Percentiles rank a stretch among this genome's conserved stretches.
Evolutionary conservation across 2,329 filamentous ascomycete species (phyloP).

Genomic region (Sordariomycetes sp.): DNA sequence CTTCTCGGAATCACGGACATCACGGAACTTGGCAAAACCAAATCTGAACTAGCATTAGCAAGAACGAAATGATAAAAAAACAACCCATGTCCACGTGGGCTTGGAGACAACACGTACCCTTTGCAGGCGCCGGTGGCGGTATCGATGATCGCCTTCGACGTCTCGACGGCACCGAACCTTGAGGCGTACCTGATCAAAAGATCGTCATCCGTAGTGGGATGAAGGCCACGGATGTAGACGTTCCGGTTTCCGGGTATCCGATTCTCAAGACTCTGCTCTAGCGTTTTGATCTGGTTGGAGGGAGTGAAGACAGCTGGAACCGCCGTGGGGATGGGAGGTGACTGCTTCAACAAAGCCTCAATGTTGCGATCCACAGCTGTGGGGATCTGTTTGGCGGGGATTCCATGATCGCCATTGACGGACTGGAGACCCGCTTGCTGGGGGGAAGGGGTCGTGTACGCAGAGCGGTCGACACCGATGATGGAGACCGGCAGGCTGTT

Average conservation of each 20-base stretch:
- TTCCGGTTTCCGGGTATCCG: constrained; percentile 86
- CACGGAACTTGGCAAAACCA: constrained; percentile 91
- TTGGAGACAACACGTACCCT: constrained; percentile 45
- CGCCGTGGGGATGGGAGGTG: constrained; percentile 75
- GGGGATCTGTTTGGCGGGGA: constrained; percentile 26
- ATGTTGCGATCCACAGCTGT: constrained; percentile 34
- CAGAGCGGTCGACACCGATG: constrained; percentile 41
- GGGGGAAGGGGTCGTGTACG: constrained; percentile 55
- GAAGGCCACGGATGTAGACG: constrained; percentile 93
- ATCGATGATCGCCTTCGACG: constrained; percentile 97
- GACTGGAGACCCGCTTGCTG: constrained; percentile 36
- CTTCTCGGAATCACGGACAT: constrained; percentile 78
- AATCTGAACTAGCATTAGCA: constrained; percentile 49
- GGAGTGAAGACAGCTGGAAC: constrained; percentile 84
- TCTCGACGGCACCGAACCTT: constrained; percentile 88
- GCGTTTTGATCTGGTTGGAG: constrained; percentile 72
- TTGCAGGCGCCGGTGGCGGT: constrained; percentile 88
- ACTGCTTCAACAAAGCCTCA: constrained; percentile 54
- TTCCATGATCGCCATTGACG: constrained; percentile 22
- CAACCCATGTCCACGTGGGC: background rate
- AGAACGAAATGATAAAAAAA: background rate
- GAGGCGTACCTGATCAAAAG: constrained; percentile 70
- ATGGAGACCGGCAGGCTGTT: constrained; percentile 44
- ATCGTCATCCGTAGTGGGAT: constrained; percentile 89
- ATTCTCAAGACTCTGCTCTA: constrained; percentile 91